These are phyloP conservation scores for Gardenia jasminoides DNA, from an alignment of 257 asterid genomes.

Conservation along the genomic window DNA sequence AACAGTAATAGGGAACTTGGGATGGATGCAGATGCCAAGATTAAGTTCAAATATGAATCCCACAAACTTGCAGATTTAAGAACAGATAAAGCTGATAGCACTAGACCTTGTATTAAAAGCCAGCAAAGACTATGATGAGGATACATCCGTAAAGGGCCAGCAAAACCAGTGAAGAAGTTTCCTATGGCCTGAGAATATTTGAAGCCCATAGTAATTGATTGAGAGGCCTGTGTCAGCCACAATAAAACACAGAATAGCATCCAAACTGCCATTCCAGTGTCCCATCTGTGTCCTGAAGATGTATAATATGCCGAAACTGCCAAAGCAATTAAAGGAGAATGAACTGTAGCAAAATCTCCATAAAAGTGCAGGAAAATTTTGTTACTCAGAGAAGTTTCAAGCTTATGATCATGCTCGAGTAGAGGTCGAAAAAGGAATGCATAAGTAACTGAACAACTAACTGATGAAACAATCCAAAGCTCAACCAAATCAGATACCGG, in stretches of 20 bases:
- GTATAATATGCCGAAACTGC: background rate
- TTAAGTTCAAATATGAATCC: background rate
- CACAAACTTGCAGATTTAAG: background rate
- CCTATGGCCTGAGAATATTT: conserved; percentile 1
- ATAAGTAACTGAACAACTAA: conserved; percentile 1
- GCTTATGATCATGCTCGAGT: background rate
- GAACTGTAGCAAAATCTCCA: background rate
- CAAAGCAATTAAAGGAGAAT: background rate
- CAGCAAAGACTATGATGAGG: conserved; percentile 10
- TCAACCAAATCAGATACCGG: background rate
- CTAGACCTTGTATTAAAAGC: background rate
- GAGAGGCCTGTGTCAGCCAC: background rate
- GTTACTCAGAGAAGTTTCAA: background rate
- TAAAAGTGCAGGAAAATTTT: background rate
- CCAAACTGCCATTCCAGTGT: background rate
- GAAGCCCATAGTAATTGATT: background rate
- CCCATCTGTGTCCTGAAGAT: background rate
- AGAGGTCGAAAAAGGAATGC: conserved; percentile 14
- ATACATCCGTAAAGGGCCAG: conserved; percentile 1
- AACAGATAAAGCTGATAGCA: background rate
- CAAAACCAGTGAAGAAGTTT: background rate
- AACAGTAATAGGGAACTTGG: background rate
- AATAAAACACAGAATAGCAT: too few species aligned
- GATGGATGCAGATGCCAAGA: background rate
- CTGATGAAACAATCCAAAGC: background rate